A percentile compares a stretch with the other conserved stretches of the same genome.
Evolutionary conservation across 495 filamentous ascomycete genomes (phyloP).

Genomic region (Trichoderma erinaceum): DNA sequence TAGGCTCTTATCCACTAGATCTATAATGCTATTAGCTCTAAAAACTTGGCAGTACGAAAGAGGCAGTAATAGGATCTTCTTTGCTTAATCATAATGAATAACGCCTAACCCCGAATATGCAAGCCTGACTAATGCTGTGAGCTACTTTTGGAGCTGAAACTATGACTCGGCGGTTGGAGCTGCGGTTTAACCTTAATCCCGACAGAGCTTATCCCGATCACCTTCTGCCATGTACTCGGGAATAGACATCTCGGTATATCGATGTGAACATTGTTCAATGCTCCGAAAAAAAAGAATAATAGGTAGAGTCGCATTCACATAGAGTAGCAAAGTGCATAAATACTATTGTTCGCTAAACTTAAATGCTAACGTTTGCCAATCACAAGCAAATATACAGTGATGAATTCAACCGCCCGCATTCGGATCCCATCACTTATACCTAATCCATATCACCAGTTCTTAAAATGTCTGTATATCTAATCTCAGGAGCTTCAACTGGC

Average conservation of each 20-base stretch:
- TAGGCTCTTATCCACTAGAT: too few relatives aligned
- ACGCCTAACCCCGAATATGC: background rate
- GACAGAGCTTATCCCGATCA: background rate
- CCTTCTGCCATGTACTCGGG: background rate
- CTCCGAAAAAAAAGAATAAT: background rate
- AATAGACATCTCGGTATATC: background rate
- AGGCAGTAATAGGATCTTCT: too few relatives aligned
- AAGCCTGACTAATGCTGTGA: background rate
- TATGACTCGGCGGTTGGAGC: background rate
- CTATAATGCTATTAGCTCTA: too few relatives aligned
- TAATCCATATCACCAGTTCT: background rate
- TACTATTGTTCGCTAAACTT: background rate
- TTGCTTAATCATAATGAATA: background rate
- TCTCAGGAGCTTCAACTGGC: slow-evolving; percentile 20
- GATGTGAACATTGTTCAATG: background rate
- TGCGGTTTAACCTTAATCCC: background rate
- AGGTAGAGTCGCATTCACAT: background rate
- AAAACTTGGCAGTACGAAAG: too few relatives aligned
- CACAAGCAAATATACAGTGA: background rate
- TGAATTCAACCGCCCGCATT: background rate
- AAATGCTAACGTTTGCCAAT: background rate
- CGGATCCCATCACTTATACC: background rate
- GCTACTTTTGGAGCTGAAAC: background rate
- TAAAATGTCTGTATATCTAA: slow-evolving; percentile 18
- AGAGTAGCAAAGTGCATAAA: background rate